A percentile compares a stretch with the other conserved stretches of the same genome.
Evolutionary conservation across 805 yeast species (phyloP).

Genomic region (Myxozyma geophila): DNA sequence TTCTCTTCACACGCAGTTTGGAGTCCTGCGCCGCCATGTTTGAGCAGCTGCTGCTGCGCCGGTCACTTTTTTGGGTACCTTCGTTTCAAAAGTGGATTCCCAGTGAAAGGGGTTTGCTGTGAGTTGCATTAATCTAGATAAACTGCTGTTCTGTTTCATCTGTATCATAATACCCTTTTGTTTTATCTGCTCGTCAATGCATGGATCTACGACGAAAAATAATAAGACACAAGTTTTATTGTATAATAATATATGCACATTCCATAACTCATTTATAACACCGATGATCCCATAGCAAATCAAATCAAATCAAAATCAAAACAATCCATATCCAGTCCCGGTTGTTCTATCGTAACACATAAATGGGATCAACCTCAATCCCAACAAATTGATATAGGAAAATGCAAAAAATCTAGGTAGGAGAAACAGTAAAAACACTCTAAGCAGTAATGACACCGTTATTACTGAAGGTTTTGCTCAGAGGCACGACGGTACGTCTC

Average conservation of each 20-base stretch:
- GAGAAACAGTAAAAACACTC: too few species aligned
- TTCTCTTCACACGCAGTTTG: background rate
- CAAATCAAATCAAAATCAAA: background rate
- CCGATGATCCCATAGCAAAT: background rate
- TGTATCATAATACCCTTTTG: too few species aligned
- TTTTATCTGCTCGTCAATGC: too few species aligned
- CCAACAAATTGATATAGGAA: background rate
- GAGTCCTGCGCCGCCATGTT: too few species aligned
- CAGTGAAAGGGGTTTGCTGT: too few species aligned
- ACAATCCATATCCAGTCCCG: background rate
- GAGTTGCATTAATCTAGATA: too few species aligned
- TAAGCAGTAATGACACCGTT: slow-evolving; percentile 6
- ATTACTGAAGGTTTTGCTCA: slow-evolving; percentile 24
- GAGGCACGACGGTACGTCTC: slow-evolving; percentile 29
- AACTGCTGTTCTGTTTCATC: background rate
- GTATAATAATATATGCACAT: background rate
- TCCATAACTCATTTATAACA: background rate
- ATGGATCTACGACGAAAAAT: too few species aligned
- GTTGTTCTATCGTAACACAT: background rate
- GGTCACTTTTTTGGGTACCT: background rate
- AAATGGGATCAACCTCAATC: too few species aligned
- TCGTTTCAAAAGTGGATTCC: background rate
- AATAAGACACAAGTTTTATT: too few species aligned
- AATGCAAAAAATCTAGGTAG: background rate
- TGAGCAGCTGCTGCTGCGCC: background rate